Evolutionary conservation across 306 rosid genomes (phyloP), one percentile per base, ranked within the genome.

Genomic region (Acmispon strigosus): DNA sequence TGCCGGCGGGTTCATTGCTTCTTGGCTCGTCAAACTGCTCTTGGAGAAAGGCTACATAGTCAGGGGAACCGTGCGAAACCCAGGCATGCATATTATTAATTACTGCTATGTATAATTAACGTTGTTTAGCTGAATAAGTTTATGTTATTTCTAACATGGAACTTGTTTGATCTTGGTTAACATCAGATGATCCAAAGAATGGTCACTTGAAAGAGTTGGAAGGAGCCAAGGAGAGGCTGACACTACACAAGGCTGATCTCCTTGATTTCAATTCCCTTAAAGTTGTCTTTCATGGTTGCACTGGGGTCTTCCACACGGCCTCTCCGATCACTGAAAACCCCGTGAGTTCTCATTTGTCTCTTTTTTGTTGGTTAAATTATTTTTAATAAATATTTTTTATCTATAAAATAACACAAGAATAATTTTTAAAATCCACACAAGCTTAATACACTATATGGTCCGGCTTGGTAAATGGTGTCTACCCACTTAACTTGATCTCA

Each of bases 1-100:
- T 1, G 97, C 97, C 24, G 96, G 92, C 2, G 97, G 97, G 13
- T 92, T 87, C 84, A 89, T 92, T 56, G 97, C 96, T 11, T 89
- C 97, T 3, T 92, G 97, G 96, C 79, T 87, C 0, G 96, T 89
- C 0, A 87, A 86, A 19, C 84, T 86, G 18, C 88, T 92, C 9
- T 82, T 92, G 0, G 78, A 86, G 48, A 84, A 81, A 81, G 94
- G 96, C 18, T 92, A 92, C 80, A 59, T 63, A 22, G 96, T 92
- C 2, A 83, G 73, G 74, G 97, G 96, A 67, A 92, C 97, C 49
- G 73, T 89, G n/a, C 68, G 96, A 70, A 91, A 89, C 76, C 93
- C 97, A 73, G 96, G 96, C 85, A 37, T 49, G 52, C 29, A 27
- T 27, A n/a, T n/a, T n/a, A n/a, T n/a, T n/a, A n/a, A n/a, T n/a